Evolutionary conservation across 768 basidiomycete genomes (phyloP).

Genomic region (Leccinum disarticulatum): DNA sequence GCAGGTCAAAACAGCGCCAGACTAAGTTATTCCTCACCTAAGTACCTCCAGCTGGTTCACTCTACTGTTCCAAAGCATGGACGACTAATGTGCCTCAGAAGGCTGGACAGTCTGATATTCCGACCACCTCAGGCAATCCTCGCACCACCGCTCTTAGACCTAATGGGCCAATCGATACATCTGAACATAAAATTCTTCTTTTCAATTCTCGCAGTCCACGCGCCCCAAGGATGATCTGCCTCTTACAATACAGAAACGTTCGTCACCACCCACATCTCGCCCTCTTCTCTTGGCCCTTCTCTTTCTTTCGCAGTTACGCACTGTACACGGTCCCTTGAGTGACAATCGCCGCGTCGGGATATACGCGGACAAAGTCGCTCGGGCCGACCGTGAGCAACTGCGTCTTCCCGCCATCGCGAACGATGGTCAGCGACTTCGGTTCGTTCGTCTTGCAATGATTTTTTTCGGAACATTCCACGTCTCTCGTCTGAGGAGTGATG

Average conservation of each 20-base stretch:
- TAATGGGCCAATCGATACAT: not conserved
- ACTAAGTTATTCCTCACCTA: not conserved
- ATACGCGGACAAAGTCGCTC: conserved; percentile 16
- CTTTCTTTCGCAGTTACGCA: not conserved
- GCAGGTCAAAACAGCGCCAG: not conserved
- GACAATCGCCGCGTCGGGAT: conserved; percentile 10
- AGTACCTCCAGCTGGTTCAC: not conserved
- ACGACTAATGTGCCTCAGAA: not conserved
- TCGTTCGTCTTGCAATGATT: conserved; percentile 10
- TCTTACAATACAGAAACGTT: not conserved
- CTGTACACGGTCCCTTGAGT: conserved; percentile 8
- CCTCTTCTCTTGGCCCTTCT: not conserved
- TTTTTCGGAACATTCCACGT: not conserved
- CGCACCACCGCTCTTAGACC: not conserved
- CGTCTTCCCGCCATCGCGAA: conserved; percentile 9
- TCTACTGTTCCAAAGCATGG: too few species aligned
- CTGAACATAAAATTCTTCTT: not conserved
- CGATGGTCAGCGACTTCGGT: conserved; percentile 8
- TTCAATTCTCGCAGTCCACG: not conserved
- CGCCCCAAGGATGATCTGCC: not conserved
- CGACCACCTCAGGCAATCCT: not conserved
- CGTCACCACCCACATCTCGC: not conserved
- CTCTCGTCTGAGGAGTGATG: not conserved
- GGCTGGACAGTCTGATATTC: not conserved
- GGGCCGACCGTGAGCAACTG: conserved; percentile 14